A percentile compares a stretch with the other conserved stretches of the same genome.
Evolutionary conservation across 2,329 filamentous ascomycete species (phyloP).

Genomic region (Alternaria gansuensis): DNA sequence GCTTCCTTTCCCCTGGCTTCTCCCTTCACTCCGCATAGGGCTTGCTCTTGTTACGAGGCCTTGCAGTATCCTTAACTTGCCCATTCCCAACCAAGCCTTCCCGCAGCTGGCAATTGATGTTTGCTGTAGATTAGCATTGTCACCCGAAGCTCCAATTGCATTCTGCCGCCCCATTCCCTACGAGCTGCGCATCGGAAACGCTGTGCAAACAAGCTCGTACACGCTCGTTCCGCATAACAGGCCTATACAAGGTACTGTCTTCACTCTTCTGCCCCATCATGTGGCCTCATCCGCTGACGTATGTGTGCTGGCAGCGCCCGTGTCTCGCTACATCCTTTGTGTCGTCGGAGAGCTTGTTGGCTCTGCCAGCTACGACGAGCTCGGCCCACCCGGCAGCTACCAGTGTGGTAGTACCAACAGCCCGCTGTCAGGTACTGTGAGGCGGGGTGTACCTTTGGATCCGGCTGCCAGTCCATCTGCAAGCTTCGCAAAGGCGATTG

Average conservation of each 20-base stretch:
- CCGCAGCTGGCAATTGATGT: conserved; percentile 28
- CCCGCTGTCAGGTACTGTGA: conserved; percentile 10
- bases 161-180: conserved; percentile 21
- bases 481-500: conserved; percentile 19
- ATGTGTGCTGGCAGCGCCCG: conserved; percentile 30
- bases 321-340: conserved; percentile 38
- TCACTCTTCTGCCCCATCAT: conserved; percentile 7
- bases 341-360: conserved; percentile 27
- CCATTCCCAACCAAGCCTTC: conserved; percentile 14
- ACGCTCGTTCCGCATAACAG: conserved; percentile 14
- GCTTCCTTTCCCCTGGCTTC: conserved; percentile 22
- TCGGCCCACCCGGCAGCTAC: conserved; percentile 17
- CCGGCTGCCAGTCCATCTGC: conserved; percentile 7
- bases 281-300: conserved; percentile 35
- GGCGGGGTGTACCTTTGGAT: conserved; percentile 3
- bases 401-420: conserved; percentile 13
- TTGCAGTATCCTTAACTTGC: conserved; percentile 22
- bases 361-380: conserved; percentile 27
- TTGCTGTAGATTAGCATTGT: conserved; percentile 10
- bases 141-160: conserved; percentile 14
- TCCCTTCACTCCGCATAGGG: conserved; percentile 18
- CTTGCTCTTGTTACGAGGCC: conserved; percentile 20
- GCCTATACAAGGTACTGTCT: conserved; percentile 30
- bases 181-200: conserved; percentile 19
- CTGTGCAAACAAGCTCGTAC: conserved; percentile 18